Evolutionary conservation across 352 stramenopile genomes (phyloP).

Genomic region (Phytopythium aichiense): DNA sequence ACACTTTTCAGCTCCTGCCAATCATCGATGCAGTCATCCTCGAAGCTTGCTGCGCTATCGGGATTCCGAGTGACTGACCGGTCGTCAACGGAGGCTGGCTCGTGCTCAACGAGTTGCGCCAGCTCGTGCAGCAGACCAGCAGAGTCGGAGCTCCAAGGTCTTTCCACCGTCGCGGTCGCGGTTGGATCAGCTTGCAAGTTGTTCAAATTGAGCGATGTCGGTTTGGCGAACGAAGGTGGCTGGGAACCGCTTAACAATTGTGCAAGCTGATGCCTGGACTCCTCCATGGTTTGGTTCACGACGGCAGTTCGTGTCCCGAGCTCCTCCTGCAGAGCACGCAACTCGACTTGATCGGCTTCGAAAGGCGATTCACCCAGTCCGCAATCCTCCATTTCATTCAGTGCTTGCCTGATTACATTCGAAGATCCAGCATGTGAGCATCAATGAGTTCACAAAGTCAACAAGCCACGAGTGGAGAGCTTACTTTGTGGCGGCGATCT

Average conservation of each 20-base stretch:
- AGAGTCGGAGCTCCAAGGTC: not conserved
- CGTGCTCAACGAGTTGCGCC: not conserved
- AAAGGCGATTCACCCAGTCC: slow-evolving; percentile 15
- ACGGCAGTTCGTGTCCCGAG: slow-evolving; percentile 11
- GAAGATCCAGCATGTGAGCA: not conserved
- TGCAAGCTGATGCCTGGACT: slow-evolving; percentile 19
- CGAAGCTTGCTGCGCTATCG: not conserved
- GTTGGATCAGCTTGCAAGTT: not conserved
- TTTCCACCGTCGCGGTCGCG: not conserved
- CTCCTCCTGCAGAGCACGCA: slow-evolving; percentile 14
- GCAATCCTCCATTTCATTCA: slow-evolving; percentile 34
- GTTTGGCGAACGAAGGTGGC: not conserved
- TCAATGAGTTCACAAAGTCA: not conserved
- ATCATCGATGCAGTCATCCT: not conserved
- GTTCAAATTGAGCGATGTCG: not conserved
- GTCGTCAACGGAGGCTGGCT: not conserved
- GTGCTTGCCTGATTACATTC: slow-evolving; percentile 16
- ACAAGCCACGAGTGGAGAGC: not conserved
- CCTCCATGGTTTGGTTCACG: slow-evolving; percentile 18
- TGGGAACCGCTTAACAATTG: not conserved
- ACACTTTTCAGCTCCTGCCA: slow-evolving; percentile 7
- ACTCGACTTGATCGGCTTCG: slow-evolving; percentile 27
- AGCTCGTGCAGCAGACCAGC: not conserved
- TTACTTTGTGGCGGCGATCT: slow-evolving; percentile 51
- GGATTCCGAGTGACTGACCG: not conserved